phyloP scores from a whole-genome alignment of 2,329 filamentous ascomycete genomes.

The Cladorrhinum sp. region DNA sequence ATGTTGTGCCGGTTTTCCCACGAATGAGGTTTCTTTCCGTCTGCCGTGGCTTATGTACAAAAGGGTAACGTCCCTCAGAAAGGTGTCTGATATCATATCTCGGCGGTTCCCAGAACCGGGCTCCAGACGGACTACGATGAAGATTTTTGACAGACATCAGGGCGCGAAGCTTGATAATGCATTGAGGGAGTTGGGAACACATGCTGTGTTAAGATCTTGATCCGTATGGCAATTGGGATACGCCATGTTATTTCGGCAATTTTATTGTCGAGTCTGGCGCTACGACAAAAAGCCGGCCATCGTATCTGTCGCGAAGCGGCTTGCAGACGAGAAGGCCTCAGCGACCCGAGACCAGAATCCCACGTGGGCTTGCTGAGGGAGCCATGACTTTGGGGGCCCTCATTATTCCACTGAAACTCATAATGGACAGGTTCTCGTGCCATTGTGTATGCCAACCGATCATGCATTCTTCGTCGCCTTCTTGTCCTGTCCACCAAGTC shows the following conservation, averaged over 20 bases:
- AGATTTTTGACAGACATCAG: no score
- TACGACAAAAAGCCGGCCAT: neutral
- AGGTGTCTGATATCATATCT: no score
- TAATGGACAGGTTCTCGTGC: neutral
- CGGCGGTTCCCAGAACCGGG: no score
- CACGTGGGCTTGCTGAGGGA: no score
- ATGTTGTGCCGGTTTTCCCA: slow-evolving; percentile 35
- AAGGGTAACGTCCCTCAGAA: neutral
- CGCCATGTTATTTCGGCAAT: neutral
- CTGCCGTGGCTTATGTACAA: neutral
- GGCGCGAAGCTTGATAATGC: no score
- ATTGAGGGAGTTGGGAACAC: no score
- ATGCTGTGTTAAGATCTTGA: no score
- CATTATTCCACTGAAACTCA: neutral
- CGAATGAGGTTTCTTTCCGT: slow-evolving; percentile 30
- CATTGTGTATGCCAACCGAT: neutral
- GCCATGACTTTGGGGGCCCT: neutral
- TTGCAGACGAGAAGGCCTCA: no score
- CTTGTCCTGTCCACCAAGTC: slow-evolving; percentile 37
- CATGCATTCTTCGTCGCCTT: slow-evolving; percentile 21
- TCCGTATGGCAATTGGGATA: neutral
- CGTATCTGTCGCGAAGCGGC: neutral
- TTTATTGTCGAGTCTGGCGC: neutral
- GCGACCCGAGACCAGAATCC: no score
- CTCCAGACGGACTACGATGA: no score